phyloP scores from a whole-genome alignment of 805 yeast species.

The Lipomyces chichibuensis region DNA sequence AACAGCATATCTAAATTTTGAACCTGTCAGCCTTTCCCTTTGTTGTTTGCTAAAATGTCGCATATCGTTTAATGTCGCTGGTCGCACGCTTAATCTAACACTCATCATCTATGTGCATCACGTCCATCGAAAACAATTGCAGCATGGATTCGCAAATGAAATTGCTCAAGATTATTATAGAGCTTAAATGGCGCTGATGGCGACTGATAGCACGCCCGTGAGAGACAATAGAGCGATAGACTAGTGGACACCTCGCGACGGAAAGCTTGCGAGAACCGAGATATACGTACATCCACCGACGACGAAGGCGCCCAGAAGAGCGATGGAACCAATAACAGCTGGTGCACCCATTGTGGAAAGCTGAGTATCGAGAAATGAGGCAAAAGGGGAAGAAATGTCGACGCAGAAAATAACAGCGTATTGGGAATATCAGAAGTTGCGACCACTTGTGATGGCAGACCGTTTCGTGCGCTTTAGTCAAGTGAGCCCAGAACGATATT shows the following conservation, averaged over 20 bases:
- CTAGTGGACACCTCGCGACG: background rate
- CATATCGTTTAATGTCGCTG: background rate
- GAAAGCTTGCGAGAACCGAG: background rate
- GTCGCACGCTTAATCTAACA: background rate
- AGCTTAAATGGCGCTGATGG: background rate
- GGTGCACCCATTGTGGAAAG: constrained; percentile 34
- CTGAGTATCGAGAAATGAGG: constrained; percentile 7
- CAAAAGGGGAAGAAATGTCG: constrained; percentile 5
- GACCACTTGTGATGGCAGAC: constrained; percentile 1
- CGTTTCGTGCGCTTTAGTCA: constrained; percentile 8
- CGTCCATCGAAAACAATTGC: background rate
- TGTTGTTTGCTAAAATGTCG: background rate
- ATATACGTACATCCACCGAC: constrained; percentile 46
- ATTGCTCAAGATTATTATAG: background rate
- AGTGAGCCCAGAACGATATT: constrained; percentile 13
- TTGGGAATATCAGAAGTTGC: background rate
- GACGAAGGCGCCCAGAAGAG: constrained; percentile 42
- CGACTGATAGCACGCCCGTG: background rate
- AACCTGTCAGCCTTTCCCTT: constrained; percentile 1
- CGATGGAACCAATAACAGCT: constrained; percentile 39
- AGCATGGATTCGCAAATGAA: background rate
- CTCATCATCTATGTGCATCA: background rate
- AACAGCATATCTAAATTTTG: constrained; percentile 60
- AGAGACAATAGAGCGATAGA: background rate
- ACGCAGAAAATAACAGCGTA: background rate